phyloP scores from a whole-genome alignment of 768 basidiomycete species.

The Lactifluus rugatus region DNA sequence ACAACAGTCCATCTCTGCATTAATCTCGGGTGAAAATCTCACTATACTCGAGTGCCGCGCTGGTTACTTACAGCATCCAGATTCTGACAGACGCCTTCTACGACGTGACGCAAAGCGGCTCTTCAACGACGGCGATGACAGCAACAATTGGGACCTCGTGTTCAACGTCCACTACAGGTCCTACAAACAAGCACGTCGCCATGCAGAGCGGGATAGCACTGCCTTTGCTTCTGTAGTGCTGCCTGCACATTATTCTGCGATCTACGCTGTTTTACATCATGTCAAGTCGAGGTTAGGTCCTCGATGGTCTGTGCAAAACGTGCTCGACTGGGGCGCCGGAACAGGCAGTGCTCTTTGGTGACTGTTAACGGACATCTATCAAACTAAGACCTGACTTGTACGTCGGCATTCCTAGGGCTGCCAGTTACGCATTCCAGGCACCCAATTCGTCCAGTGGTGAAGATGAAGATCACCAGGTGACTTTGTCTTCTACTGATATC shows the following conservation, averaged over 20 bases:
- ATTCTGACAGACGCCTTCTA: slow-evolving; percentile 51
- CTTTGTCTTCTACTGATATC: slow-evolving; percentile 42
- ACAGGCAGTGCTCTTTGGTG: slow-evolving; percentile 82
- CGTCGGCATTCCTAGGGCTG: slow-evolving; percentile 41
- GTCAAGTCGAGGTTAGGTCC: slow-evolving; percentile 52
- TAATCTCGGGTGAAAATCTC: slow-evolving; percentile 51
- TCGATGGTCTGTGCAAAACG: slow-evolving; percentile 46
- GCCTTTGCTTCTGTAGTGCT: slow-evolving; percentile 83
- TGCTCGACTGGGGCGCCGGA: slow-evolving; percentile 81
- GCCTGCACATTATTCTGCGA: slow-evolving; percentile 77
- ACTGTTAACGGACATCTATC: background rate
- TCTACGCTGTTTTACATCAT: slow-evolving; percentile 63
- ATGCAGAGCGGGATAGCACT: slow-evolving; percentile 61
- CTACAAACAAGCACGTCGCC: slow-evolving; percentile 44
- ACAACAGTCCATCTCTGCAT: slow-evolving; percentile 47
- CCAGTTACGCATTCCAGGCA: slow-evolving; percentile 53
- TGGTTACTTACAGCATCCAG: slow-evolving; percentile 28
- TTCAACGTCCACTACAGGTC: slow-evolving; percentile 56
- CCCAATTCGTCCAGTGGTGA: slow-evolving; percentile 14
- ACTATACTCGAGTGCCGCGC: background rate
- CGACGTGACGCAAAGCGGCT: slow-evolving; percentile 67
- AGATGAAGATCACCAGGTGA: slow-evolving; percentile 25
- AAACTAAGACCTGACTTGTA: background rate
- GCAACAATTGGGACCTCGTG: slow-evolving; percentile 42
- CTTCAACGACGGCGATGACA: slow-evolving; percentile 36